Evolutionary conservation across 768 basidiomycete genomes (phyloP), one percentile per base, ranked within the genome.

Genomic region (Lentinula aciculospora): DNA sequence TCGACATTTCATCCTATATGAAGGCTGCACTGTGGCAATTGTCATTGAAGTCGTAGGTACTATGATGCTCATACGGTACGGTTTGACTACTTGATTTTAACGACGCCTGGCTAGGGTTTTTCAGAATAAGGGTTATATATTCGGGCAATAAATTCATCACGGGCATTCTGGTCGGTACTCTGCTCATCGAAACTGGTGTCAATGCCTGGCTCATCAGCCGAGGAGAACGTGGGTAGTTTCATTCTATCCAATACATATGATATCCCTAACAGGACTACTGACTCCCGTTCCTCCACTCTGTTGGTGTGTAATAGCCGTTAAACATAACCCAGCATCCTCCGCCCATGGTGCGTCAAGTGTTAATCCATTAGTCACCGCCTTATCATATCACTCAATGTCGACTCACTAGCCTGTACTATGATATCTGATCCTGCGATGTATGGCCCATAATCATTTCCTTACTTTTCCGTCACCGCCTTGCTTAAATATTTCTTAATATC

Each of bases 41-140:
- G 51, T 13, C 9, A 25, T 53, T 25, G 32, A 53, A 17, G 37
- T 37, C 2, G 51, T 37, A 21, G 34, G 21, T 7, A 39, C 25
- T 10, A 53, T 53, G 51, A 53, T 53, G 51, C 27, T 53, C 12
- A 53, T 53, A n/a, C 51, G 51, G 51, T 53, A 53, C 3, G 31
- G 15, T 34, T 19, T 37, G 51, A 8, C 15, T 13, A 17, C 15
- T 4, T 13, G 10, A 4, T 4, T 29, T 9, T 2, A 36, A 17
- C n/a, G n/a, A 12, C 36, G 6, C 3, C 28, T 49, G 1, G 3
- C 9, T 17, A 31, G 13, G 1, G 13, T 12, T 7, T 17, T 32
- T 8, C 28, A 49, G 47, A 49, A 32, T 49, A 7, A 10, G 47
- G 8, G 47, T 28, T 1, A 32, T 49, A 49, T 49, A 49, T 31